Evolutionary conservation across 2,329 filamentous ascomycete genomes (phyloP), one percentile per base, ranked within the genome.

Genomic region (Periconia digitata): DNA sequence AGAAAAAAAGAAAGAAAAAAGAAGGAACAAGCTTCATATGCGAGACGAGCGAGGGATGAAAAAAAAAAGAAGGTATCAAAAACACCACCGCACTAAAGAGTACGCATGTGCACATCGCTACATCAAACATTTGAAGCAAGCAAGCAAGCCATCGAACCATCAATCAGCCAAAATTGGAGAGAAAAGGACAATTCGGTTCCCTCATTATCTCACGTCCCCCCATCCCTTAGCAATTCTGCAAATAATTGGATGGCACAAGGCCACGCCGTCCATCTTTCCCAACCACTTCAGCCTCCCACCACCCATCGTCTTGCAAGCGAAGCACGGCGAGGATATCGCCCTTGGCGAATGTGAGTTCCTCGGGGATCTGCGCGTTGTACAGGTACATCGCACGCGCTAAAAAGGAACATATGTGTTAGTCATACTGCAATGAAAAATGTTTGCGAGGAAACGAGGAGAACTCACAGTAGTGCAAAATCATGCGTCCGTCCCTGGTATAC

Each of bases 211-310:
- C 5, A 3, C 27, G 10, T 32, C n/a, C 16, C 37, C 36, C 12
- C 27, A 32, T 32, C 27, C 2, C 21, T 32, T 34, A 77, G 59
- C 81, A 83, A 46, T 77, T 76, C 70, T 86, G 83, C 47, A 87
- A 66, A 62, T 87, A 87, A 68, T 87, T 87, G 56, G 82, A 85
- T 2, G 84, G 84, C 43, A 87, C 84, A 58, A 87, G 72, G 20
- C 84, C 84, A 15, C 79, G 70, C 35, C 74, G 69, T 8, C 77
- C 77, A 35, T 74, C 74, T 60, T 78, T 79, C 17, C 86, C 85
- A 39, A 92, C 89, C 35, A 96, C 84, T 71, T 96, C 92, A 12
- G 95, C 95, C 75, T 99, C 94, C 94, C 95, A 99, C 94, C 94
- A 99, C 17, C 94, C 94, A 67, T 99, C 94, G 69, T 99, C 94